Base-by-base conservation (phyloP, 1,284 basidiomycete species). In the Irpex lacteus region DNA sequence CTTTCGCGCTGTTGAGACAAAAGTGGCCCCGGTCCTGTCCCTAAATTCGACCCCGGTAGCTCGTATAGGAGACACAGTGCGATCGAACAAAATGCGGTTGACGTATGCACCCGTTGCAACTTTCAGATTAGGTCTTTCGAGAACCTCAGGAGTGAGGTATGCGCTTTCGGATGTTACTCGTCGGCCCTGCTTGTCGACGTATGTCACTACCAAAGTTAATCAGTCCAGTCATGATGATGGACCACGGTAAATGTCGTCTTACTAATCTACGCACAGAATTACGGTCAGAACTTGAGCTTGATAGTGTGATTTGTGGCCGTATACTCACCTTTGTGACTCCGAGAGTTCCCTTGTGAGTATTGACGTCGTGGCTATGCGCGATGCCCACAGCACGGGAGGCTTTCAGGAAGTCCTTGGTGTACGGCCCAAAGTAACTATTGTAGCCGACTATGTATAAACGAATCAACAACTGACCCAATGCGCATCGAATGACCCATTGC, bases 31-130 rank as follows among this genome's bases (percentile, higher is more conserved):
- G 9, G 67, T 66, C 0, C 67, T 65, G 8, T 74, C 72, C 11
- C 81, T 76, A 70, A 88, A 88, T 66, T 90, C 87, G 57, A 89
- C 87, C 1, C 86, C 88, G 11, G 81, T 74, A 1, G 86, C 89
- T 37, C 82, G 82, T 11, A 84, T 78, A 18, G 54, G n/a, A 0
- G 71, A 71, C 2, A 73, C 75, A 0, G 72, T 70, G 54, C 67
- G 70, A 63, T 88, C 86, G 71, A 92, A 91, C 2, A 89, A 63
- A 19, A 91, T 74, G 26, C 79, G 81, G 8, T 84, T 86, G 13
- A 82, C 86, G 15, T 79, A 79, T 0, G 86, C 82, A 53, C 81
- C 76, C 6, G 82, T 81, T 0, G 80, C 79, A 36, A 91, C 82
- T 36, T 79, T 87, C 37, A 91, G 77, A 69, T 91, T 91, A 15